phyloP scores from a whole-genome alignment of 2,329 filamentous ascomycete species.

The Colletotrichum phormii region DNA sequence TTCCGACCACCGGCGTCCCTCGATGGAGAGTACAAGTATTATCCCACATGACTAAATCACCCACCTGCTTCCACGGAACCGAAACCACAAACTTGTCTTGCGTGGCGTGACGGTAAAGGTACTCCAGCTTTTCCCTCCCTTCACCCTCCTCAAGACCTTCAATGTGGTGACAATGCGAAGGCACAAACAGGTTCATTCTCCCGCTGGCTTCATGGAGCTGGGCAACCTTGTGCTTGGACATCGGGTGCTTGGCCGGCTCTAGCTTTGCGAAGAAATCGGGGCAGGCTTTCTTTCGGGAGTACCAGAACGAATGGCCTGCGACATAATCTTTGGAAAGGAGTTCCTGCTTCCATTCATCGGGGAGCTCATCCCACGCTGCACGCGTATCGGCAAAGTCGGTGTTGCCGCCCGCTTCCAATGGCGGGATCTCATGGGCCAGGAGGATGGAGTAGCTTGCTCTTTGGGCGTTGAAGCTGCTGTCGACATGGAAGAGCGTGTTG shows the following conservation, averaged over 20 bases:
- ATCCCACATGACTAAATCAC: slow-evolving; percentile 70
- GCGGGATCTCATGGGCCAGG: slow-evolving; percentile 61
- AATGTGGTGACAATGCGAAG: slow-evolving; percentile 64
- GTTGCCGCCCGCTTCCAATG: slow-evolving; percentile 57
- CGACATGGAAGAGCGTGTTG: slow-evolving; percentile 65
- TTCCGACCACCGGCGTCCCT: slow-evolving; percentile 59
- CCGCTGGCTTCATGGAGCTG: slow-evolving; percentile 64
- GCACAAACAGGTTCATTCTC: slow-evolving; percentile 65
- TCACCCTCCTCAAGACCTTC: slow-evolving; percentile 53
- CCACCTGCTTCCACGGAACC: slow-evolving; percentile 59
- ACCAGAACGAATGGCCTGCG: slow-evolving; percentile 62
- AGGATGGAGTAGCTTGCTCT: slow-evolving; percentile 64
- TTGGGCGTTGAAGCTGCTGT: slow-evolving; percentile 66
- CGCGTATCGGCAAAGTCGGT: slow-evolving; percentile 67
- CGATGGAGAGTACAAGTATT: slow-evolving; percentile 68
- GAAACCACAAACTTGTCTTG: slow-evolving; percentile 58
- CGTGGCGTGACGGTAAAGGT: slow-evolving; percentile 59
- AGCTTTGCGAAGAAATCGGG: slow-evolving; percentile 61
- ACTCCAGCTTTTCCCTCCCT: slow-evolving; percentile 50
- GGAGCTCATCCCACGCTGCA: slow-evolving; percentile 61
- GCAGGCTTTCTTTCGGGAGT: slow-evolving; percentile 63
- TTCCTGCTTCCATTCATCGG: slow-evolving; percentile 46
- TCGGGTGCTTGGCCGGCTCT: slow-evolving; percentile 50
- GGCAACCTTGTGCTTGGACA: slow-evolving; percentile 59
- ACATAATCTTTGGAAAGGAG: slow-evolving; percentile 55